Percentiles rank a stretch among this genome's conserved stretches.
Evolutionary conservation across 1,139 yeast genomes (phyloP).

Genomic region (Zygosaccharomyces pseudobailii): DNA sequence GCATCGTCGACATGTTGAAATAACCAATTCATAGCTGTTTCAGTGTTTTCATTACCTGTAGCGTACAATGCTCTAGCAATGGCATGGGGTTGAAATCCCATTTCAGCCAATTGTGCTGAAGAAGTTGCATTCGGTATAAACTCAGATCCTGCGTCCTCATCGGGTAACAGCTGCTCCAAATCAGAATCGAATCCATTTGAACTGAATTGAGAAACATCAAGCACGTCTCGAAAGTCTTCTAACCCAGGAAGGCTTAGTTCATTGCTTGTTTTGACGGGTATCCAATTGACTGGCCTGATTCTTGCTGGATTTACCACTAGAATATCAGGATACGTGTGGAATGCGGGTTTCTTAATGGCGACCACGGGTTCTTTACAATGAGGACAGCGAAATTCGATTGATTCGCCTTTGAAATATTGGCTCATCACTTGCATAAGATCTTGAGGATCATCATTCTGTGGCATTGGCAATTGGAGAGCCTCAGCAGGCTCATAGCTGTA

Average conservation of each 20-base stretch:
- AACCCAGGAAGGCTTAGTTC: conserved; percentile 59
- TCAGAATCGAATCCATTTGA: conserved; percentile 33
- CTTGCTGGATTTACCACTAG: conserved; percentile 72
- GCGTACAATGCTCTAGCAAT: conserved; percentile 62
- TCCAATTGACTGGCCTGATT: conserved; percentile 84
- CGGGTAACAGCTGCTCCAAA: conserved; percentile 42
- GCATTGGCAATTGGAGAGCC: conserved; percentile 59
- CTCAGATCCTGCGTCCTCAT: conserved; percentile 33
- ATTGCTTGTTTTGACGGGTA: conserved; percentile 74
- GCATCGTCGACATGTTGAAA: conserved; percentile 84
- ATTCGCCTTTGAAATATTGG: conserved; percentile 46
- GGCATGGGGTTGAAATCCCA: conserved; percentile 84
- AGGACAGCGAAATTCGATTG: conserved; percentile 65
- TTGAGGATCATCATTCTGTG: conserved; percentile 40
- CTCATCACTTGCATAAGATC: conserved; percentile 50
- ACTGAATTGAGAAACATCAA: conserved; percentile 38
- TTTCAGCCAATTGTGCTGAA: conserved; percentile 52
- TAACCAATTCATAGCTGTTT: conserved; percentile 87
- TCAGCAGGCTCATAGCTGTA: conserved; percentile 59
- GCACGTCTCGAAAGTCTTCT: conserved; percentile 14
- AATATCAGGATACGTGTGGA: conserved; percentile 65
- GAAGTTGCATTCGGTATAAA: conserved; percentile 57
- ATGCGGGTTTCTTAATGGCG: conserved; percentile 46
- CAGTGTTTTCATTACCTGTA: conserved; percentile 67
- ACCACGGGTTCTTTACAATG: conserved; percentile 41